Conservation (phyloP, 257 asterid species). For the Lithospermum erythrorhizon region DNA sequence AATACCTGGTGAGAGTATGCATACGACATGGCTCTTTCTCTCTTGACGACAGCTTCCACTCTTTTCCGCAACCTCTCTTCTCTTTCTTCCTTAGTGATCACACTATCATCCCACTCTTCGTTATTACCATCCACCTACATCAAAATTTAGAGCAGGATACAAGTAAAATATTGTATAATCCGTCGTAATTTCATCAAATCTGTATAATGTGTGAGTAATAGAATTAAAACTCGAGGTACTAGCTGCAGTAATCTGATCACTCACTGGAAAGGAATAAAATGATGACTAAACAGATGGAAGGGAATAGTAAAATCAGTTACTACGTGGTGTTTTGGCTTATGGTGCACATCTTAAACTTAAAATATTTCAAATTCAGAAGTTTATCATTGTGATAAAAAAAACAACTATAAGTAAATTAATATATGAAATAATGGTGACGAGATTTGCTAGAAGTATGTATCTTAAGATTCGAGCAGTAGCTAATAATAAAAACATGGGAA, state of each 20-base stretch:
- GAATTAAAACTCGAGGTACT: not conserved
- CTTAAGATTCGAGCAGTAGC: not conserved
- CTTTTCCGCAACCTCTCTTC: slow-evolving; percentile 55
- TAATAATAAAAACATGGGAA: not conserved
- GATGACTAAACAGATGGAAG: too few relatives aligned
- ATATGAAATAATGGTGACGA: not conserved
- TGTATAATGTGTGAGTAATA: not conserved
- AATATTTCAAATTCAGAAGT: too few relatives aligned
- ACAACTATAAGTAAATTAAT: too few relatives aligned
- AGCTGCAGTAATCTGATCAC: too few relatives aligned
- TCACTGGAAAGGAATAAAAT: too few relatives aligned
- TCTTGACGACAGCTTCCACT: slow-evolving; percentile 78
- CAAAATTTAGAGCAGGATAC: not conserved
- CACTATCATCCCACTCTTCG: slow-evolving; percentile 83
- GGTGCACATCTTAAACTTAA: too few relatives aligned
- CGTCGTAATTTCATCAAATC: not conserved
- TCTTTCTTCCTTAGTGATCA: slow-evolving; percentile 66
- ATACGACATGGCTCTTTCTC: slow-evolving; percentile 93
- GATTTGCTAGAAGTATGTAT: not conserved
- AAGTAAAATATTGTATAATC: not conserved
- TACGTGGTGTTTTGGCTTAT: too few relatives aligned
- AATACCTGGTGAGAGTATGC: slow-evolving; percentile 83
- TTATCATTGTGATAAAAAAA: too few relatives aligned
- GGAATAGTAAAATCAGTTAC: not conserved
- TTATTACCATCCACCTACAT: slow-evolving; percentile 19